Evolutionary conservation across 352 stramenopile species (phyloP).

Genomic region (Blastocystis sp.): DNA sequence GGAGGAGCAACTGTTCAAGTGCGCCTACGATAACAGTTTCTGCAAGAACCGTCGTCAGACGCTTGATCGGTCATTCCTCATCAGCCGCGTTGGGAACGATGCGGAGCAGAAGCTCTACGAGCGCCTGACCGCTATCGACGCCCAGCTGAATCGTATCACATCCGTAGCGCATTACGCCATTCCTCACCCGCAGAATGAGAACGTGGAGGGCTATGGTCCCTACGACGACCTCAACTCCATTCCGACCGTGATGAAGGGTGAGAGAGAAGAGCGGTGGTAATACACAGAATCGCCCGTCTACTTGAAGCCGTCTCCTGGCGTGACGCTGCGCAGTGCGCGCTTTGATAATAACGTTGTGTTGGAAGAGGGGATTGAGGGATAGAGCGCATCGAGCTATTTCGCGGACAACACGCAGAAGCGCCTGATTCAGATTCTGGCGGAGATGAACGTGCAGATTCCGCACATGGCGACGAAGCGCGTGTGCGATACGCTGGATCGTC

Average conservation of each 20-base stretch:
- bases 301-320: constrained; percentile 6
- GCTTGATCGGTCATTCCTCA: background rate
- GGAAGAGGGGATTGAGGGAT: background rate
- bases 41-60: constrained; percentile 34
- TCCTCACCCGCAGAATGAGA: background rate
- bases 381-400: constrained; percentile 51
- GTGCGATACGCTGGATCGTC: constrained; percentile 60
- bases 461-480: constrained; percentile 47
- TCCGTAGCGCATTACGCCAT: background rate
- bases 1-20: constrained; percentile 40
- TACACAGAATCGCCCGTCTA: constrained; percentile 30
- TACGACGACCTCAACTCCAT: constrained; percentile 52
- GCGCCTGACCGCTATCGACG: constrained; percentile 17
- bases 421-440: constrained; percentile 31
- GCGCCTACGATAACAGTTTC: constrained; percentile 33
- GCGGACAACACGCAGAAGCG: constrained; percentile 45
- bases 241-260: constrained; percentile 34
- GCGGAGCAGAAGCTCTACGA: background rate
- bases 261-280: background rate
- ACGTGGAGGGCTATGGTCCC: constrained; percentile 8
- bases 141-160: constrained; percentile 15
- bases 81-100: background rate
- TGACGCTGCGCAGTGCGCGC: constrained; percentile 34
- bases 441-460: constrained; percentile 62
- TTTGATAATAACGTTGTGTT: constrained; percentile 61